Conservation (phyloP, 2,329 filamentous ascomycete species). For the Hymenoscyphus linearis region DNA sequence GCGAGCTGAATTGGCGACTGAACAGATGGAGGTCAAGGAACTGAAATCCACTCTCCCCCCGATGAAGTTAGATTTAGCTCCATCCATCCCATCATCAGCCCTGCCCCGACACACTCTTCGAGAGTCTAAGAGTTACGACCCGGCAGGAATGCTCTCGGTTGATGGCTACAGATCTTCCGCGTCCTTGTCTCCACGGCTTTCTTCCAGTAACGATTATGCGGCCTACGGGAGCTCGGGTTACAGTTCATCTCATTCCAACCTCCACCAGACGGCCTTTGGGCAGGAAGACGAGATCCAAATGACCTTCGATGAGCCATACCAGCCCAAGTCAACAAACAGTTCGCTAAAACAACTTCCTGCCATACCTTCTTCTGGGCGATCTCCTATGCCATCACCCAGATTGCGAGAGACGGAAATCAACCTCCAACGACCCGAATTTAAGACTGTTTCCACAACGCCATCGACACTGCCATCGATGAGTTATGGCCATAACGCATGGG, state of each 20-base stretch:
- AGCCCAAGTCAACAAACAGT: constrained; percentile 18
- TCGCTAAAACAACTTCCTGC: constrained; percentile 15
- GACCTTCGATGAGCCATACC: constrained; percentile 65
- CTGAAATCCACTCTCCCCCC: constrained; percentile 84
- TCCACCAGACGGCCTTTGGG: constrained; percentile 10
- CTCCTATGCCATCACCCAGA: constrained; percentile 9
- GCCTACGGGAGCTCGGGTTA: constrained; percentile 1
- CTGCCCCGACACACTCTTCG: constrained; percentile 32
- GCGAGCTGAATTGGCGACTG: constrained; percentile 66
- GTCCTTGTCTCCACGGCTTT: constrained; percentile 10
- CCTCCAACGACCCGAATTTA: constrained; percentile 36
- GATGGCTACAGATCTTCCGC: constrained; percentile 13
- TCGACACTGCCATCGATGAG: constrained; percentile 37
- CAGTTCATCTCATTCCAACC: constrained; percentile 8
- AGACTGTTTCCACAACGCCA: constrained; percentile 45
- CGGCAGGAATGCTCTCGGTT: constrained; percentile 29
- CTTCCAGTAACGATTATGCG: constrained; percentile 1
- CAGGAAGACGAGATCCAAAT: constrained; percentile 55
- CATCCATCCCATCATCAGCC: constrained; percentile 8
- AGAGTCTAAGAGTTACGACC: constrained; percentile 45
- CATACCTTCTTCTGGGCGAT: constrained; percentile 6
- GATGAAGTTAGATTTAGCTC: constrained; percentile 66
- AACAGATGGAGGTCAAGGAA: constrained; percentile 62
- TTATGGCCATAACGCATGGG: constrained; percentile 59
- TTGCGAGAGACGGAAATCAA: constrained; percentile 14